These are phyloP conservation scores for Xylaria scruposa DNA, from an alignment of 495 filamentous ascomycete species.

Conservation along the genomic window DNA sequence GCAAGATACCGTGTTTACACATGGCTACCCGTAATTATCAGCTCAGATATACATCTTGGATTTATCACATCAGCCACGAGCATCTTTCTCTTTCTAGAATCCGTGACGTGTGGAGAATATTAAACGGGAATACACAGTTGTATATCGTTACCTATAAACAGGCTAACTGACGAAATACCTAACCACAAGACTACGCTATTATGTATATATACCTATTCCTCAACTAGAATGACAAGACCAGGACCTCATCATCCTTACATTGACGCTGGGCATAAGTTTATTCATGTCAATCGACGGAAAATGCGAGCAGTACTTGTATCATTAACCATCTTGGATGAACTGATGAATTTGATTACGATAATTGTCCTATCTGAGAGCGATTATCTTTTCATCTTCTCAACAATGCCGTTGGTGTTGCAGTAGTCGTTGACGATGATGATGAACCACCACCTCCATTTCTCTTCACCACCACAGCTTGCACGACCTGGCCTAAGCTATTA, in stretches of 20 bases:
- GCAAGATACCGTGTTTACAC: too few relatives aligned
- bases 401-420: slow-evolving; percentile 10
- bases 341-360: neutral
- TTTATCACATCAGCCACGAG: too few relatives aligned
- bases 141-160: too few relatives aligned
- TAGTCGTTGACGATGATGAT: slow-evolving; percentile 22
- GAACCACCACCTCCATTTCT: slow-evolving; percentile 18
- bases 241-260: neutral
- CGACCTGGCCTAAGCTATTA: slow-evolving; percentile 60
- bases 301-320: neutral
- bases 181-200: too few relatives aligned
- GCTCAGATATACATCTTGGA: too few relatives aligned
- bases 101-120: too few relatives aligned
- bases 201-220: too few relatives aligned
- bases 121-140: too few relatives aligned
- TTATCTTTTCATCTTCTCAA: neutral
- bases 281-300: neutral
- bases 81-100: too few relatives aligned
- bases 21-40: too few relatives aligned
- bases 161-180: too few relatives aligned
- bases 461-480: slow-evolving; percentile 58
- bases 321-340: neutral
- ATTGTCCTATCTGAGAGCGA: neutral
- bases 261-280: neutral
- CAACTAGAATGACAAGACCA: too few relatives aligned